Conservation (phyloP, 2,329 filamentous ascomycete genomes). For the Paecilomyces formosus region DNA sequence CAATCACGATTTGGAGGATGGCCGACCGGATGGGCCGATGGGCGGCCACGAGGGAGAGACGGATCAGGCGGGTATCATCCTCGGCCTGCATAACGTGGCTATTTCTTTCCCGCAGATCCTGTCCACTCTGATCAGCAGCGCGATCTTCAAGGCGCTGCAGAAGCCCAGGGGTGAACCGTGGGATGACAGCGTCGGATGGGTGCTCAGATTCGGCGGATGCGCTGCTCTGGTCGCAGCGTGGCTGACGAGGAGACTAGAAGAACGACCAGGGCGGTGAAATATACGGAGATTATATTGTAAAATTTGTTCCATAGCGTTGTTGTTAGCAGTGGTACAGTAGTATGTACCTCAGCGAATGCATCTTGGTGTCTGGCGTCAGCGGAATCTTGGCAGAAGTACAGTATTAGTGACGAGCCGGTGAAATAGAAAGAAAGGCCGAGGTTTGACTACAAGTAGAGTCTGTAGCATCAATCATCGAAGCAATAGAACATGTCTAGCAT, state of each 20-base stretch:
- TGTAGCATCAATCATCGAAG: not conserved
- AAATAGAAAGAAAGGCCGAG: too few species aligned
- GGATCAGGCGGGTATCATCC: slow-evolving; percentile 79
- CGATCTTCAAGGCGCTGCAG: slow-evolving; percentile 78
- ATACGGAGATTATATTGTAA: not conserved
- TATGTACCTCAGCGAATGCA: not conserved
- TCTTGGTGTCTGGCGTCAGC: too few species aligned
- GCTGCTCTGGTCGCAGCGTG: slow-evolving; percentile 71
- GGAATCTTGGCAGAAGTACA: too few species aligned
- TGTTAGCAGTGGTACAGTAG: not conserved
- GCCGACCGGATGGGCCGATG: slow-evolving; percentile 13
- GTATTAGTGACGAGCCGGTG: too few species aligned
- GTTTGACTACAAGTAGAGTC: too few species aligned
- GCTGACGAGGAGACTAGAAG: slow-evolving; percentile 60
- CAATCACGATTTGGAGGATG: slow-evolving; percentile 17
- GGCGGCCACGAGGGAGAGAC: slow-evolving; percentile 40
- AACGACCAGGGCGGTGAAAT: slow-evolving; percentile 38
- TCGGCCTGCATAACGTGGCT: slow-evolving; percentile 93
- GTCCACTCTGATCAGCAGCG: slow-evolving; percentile 73
- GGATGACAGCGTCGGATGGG: slow-evolving; percentile 80
- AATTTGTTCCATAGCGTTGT: not conserved
- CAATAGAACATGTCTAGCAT: not conserved
- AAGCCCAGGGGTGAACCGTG: slow-evolving; percentile 78
- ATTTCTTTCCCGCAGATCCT: slow-evolving; percentile 88
- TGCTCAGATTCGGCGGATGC: slow-evolving; percentile 74